phyloP scores from a whole-genome alignment of 441 rosid species.

The Omphalea diandra region DNA sequence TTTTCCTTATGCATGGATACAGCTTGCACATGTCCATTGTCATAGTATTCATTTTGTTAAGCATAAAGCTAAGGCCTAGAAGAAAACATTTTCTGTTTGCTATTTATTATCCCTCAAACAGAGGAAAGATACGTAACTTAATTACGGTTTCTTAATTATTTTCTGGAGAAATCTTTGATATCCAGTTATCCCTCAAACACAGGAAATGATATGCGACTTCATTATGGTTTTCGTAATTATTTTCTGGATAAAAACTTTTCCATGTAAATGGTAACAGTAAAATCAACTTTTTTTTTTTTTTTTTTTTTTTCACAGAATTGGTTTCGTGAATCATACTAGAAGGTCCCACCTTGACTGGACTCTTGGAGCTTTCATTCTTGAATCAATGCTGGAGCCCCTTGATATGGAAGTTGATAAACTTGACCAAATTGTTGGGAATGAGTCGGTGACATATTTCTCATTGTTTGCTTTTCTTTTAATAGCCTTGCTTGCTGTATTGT shows the following conservation, averaged over 20 bases:
- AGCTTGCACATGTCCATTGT: not conserved
- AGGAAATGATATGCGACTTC: not conserved
- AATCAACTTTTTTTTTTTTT: not conserved
- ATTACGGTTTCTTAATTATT: too few relatives aligned
- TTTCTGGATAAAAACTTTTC: not conserved
- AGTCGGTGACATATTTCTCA: conserved; percentile 37
- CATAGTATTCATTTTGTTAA: not conserved
- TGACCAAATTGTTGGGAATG: conserved; percentile 39
- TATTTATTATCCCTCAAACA: not conserved
- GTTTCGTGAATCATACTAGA: conserved; percentile 27
- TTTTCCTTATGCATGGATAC: not conserved
- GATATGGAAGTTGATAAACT: conserved; percentile 22
- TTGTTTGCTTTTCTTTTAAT: conserved; percentile 43
- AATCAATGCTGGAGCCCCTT: conserved; percentile 31
- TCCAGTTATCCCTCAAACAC: not conserved
- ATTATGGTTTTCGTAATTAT: not conserved
- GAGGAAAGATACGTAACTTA: not conserved
- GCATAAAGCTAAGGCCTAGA: not conserved
- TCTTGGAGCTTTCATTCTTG: conserved; percentile 44
- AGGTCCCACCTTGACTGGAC: conserved; percentile 43
- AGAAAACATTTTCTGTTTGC: not conserved
- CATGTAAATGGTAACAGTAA: not conserved
- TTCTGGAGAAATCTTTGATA: not conserved
- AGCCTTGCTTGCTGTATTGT: conserved; percentile 32
- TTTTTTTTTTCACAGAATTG: conserved; percentile 24